Evolutionary conservation across 768 basidiomycete species (phyloP).

Genomic region (Tylopilus cervinicoccineus): DNA sequence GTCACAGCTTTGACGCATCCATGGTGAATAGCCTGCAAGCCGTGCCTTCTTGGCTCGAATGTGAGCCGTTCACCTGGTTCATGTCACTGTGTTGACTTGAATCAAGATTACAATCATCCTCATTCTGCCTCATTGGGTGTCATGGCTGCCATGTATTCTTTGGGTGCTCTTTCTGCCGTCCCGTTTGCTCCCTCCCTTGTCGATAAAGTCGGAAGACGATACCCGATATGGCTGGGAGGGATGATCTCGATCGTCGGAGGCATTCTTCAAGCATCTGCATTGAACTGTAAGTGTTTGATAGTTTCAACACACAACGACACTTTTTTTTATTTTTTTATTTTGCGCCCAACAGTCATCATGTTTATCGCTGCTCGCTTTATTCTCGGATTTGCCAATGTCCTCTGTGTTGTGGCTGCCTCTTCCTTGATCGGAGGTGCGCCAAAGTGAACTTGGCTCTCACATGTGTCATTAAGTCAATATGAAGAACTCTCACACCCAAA

Average conservation of each 20-base stretch:
- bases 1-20: conserved; percentile 35
- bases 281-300: conserved; percentile 2
- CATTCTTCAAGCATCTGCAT: conserved; percentile 10
- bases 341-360: background rate
- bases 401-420: conserved; percentile 18
- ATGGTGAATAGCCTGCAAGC: conserved; percentile 65
- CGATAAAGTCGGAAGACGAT: conserved; percentile 7
- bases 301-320: too few species aligned
- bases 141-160: conserved; percentile 55
- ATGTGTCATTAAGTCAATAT: background rate
- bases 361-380: conserved; percentile 15
- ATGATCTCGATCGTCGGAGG: background rate
- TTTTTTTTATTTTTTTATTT: background rate
- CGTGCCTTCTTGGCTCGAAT: conserved; percentile 52
- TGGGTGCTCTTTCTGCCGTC: conserved; percentile 50
- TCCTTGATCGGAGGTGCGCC: conserved; percentile 20
- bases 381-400: conserved; percentile 11
- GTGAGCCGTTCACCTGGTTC: conserved; percentile 30
- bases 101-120: conserved; percentile 49
- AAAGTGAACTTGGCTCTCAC: too few species aligned
- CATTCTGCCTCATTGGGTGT: conserved; percentile 51
- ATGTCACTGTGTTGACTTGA: background rate
- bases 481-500: conserved; percentile 17
- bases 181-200: conserved; percentile 31
- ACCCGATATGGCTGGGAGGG: conserved; percentile 6